These are phyloP conservation scores for Maudiozyma saulgeensis DNA, from an alignment of 805 yeast species.

Conservation along the genomic window DNA sequence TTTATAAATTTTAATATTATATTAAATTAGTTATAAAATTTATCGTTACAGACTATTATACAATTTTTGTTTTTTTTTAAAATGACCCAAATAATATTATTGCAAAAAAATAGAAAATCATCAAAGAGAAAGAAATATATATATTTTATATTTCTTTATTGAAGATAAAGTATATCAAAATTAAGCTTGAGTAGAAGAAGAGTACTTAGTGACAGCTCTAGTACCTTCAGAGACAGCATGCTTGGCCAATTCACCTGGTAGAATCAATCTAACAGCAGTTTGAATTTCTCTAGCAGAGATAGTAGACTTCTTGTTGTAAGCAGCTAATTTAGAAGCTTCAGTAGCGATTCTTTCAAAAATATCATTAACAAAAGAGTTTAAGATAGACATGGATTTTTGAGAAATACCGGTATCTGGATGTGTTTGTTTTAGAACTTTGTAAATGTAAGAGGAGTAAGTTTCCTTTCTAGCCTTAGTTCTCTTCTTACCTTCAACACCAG, in stretches of 20 bases:
- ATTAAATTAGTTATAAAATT: not conserved
- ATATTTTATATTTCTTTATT: not conserved
- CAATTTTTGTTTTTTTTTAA: not conserved
- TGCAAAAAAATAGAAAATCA: not conserved
- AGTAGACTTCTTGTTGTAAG: slow-evolving; percentile 96
- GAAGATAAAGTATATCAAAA: slow-evolving; percentile 1
- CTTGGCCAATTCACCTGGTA: slow-evolving; percentile 97
- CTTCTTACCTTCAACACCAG: slow-evolving; percentile 76
- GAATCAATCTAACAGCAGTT: slow-evolving; percentile 95
- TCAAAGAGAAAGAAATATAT: not conserved
- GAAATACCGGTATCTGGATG: slow-evolving; percentile 99
- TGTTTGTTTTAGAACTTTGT: slow-evolving; percentile 97
- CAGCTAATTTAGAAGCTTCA: slow-evolving; percentile 97
- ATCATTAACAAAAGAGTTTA: slow-evolving; percentile 97
- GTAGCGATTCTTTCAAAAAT: slow-evolving; percentile 96
- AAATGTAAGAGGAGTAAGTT: slow-evolving; percentile 94
- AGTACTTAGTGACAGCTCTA: slow-evolving; percentile 94
- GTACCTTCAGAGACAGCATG: slow-evolving; percentile 99
- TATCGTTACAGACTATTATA: slow-evolving; percentile 6
- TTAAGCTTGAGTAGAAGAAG: slow-evolving; percentile 48
- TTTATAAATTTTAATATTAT: not conserved
- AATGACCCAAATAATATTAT: slow-evolving; percentile 2
- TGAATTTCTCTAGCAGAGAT: slow-evolving; percentile 97
- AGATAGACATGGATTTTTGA: slow-evolving; percentile 95
- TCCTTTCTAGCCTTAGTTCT: slow-evolving; percentile 95